Evolutionary conservation across 495 filamentous ascomycete species (phyloP).

Genomic region (Lophiotrema nucula): DNA sequence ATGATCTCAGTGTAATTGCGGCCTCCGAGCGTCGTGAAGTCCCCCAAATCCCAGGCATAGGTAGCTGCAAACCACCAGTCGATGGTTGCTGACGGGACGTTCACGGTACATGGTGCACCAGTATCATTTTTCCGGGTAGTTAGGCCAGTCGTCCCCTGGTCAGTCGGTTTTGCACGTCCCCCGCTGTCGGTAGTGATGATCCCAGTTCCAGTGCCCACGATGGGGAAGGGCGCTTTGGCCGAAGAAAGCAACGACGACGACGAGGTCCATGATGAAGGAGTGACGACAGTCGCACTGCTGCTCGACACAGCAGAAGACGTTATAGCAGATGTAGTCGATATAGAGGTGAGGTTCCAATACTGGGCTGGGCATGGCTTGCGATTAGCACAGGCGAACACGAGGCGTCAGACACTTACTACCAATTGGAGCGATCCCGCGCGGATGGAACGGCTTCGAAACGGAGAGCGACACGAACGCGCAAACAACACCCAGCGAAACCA

Average conservation of each 20-base stretch:
- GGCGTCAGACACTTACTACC: conserved; percentile 3
- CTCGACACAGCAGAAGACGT: background rate
- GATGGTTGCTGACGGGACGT: conserved; percentile 21
- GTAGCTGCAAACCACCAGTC: conserved; percentile 31
- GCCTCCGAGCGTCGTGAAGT: background rate
- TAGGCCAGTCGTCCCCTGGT: background rate
- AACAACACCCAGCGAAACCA: conserved; percentile 3
- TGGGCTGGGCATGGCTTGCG: conserved; percentile 5
- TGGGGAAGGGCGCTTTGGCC: background rate
- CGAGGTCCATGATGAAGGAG: background rate
- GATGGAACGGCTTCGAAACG: conserved; percentile 9
- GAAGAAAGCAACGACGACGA: background rate
- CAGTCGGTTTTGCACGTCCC: conserved; percentile 1
- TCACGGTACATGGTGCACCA: conserved; percentile 22
- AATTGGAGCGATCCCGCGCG: conserved; percentile 6
- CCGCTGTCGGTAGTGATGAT: background rate
- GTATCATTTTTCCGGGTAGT: conserved; percentile 2
- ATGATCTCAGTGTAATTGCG: background rate
- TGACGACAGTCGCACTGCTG: background rate
- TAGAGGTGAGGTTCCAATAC: conserved; percentile 19
- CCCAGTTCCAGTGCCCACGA: conserved; percentile 1
- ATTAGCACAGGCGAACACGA: conserved; percentile 12
- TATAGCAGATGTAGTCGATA: background rate
- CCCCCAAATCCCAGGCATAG: conserved; percentile 4
- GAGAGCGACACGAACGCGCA: conserved; percentile 5